Conservation (phyloP, 305 asterid species). For the Plantago coronopus region DNA sequence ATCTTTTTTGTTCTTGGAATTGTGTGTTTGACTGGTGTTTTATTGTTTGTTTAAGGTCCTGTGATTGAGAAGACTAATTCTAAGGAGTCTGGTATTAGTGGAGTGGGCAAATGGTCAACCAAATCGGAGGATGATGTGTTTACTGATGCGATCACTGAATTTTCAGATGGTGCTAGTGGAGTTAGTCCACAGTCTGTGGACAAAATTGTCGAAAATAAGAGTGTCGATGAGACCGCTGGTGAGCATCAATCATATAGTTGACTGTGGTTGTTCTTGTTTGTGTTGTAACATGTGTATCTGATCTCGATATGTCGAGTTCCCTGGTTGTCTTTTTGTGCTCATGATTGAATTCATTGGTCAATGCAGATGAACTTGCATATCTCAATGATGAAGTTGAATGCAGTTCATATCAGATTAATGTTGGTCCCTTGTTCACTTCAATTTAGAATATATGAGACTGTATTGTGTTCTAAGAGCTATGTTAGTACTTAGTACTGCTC, state of each 20-base stretch:
- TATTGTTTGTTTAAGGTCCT: conserved; percentile 48
- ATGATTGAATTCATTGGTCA: not conserved
- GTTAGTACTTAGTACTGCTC: conserved; percentile 1
- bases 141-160: conserved; percentile 69
- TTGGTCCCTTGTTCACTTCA: conserved; percentile 1
- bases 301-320: conserved; percentile 7
- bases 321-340: conserved; percentile 1
- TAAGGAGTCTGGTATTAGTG: conserved; percentile 27
- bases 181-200: conserved; percentile 34
- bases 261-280: conserved; percentile 5
- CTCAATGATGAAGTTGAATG: not conserved
- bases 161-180: conserved; percentile 47
- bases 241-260: conserved; percentile 20
- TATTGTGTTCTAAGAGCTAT: not conserved
- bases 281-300: conserved; percentile 12
- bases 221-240: conserved; percentile 39
- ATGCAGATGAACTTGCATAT: not conserved
- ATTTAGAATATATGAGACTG: not conserved
- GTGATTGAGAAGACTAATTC: conserved; percentile 25
- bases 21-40: not conserved
- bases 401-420: not conserved
- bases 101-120: conserved; percentile 35
- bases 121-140: conserved; percentile 68
- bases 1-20: not conserved
- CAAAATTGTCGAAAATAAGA: conserved; percentile 29